Conservation (phyloP, 2,329 filamentous ascomycete species). For the Alternaria ventricosa region DNA sequence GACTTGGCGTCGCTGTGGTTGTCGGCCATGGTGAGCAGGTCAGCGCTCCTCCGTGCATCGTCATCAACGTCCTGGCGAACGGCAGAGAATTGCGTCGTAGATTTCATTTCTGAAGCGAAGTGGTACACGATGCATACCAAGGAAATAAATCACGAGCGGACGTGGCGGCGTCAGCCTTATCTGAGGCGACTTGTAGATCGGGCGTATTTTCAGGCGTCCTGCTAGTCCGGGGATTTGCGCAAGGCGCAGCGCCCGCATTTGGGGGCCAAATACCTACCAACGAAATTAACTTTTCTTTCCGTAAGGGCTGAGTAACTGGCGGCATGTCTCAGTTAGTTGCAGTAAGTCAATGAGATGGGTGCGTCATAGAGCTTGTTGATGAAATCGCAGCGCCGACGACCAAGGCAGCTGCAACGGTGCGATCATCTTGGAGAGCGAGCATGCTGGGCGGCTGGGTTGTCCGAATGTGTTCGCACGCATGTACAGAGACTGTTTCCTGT, state of each 20-base stretch:
- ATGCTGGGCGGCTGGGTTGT: not conserved
- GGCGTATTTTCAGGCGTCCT: conserved; percentile 12
- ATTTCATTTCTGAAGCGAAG: not conserved
- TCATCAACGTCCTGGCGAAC: conserved; percentile 10
- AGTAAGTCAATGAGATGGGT: not conserved
- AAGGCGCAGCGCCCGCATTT: conserved; percentile 18
- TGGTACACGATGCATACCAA: not conserved
- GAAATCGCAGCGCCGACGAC: not conserved
- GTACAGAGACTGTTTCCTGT: too few species aligned
- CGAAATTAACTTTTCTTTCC: not conserved
- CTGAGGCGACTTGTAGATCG: not conserved
- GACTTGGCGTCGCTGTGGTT: conserved; percentile 1
- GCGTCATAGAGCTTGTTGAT: not conserved
- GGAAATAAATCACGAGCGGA: not conserved
- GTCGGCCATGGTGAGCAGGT: conserved; percentile 11
- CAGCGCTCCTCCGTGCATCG: conserved; percentile 6
- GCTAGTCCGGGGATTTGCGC: conserved; percentile 2
- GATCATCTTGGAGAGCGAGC: not conserved
- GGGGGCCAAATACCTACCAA: not conserved
- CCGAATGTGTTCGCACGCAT: too few species aligned
- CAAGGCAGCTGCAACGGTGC: not conserved
- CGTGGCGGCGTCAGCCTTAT: not conserved
- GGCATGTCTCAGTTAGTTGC: not conserved
- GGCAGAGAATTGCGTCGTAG: conserved; percentile 2
- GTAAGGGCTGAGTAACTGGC: not conserved